Evolutionary conservation across 768 basidiomycete species (phyloP).

Genomic region (Boletellus emodensis): DNA sequence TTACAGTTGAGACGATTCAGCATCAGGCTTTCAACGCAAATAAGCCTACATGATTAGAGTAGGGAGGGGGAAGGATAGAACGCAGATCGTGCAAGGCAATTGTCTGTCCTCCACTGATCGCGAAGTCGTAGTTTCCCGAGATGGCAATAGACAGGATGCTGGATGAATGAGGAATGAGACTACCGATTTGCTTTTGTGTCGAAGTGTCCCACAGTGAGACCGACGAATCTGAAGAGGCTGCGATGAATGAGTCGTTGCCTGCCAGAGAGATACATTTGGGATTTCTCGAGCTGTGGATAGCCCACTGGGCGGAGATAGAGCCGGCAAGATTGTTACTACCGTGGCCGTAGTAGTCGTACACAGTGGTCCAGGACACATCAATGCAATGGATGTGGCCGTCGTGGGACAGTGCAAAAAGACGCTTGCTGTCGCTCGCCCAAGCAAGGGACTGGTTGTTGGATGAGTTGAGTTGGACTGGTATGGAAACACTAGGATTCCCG

Average conservation of each 20-base stretch:
- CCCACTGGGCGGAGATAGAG: neutral
- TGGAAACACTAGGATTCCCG: no score
- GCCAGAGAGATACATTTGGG: neutral
- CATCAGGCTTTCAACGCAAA: no score
- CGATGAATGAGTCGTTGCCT: neutral
- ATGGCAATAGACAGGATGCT: neutral
- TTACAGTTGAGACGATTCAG: no score
- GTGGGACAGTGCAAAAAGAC: neutral
- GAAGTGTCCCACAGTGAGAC: slow-evolving; percentile 9
- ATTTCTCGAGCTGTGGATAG: neutral
- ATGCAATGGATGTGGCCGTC: neutral
- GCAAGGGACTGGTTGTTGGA: neutral
- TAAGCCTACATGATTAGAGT: neutral
- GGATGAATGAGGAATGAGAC: neutral
- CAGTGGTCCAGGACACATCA: no score
- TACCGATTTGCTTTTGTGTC: slow-evolving; percentile 2
- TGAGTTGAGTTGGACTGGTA: no score
- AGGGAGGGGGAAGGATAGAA: neutral
- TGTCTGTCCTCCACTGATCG: neutral
- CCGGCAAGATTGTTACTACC: no score
- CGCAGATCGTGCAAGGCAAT: neutral
- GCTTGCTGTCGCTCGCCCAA: neutral
- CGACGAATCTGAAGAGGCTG: neutral
- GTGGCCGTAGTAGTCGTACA: no score
- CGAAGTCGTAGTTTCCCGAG: neutral